A percentile compares a stretch with the other conserved stretches of the same genome.
phyloP scores from a whole-genome alignment of 148 eudicot genomes.

The Spergularia bocconei region DNA sequence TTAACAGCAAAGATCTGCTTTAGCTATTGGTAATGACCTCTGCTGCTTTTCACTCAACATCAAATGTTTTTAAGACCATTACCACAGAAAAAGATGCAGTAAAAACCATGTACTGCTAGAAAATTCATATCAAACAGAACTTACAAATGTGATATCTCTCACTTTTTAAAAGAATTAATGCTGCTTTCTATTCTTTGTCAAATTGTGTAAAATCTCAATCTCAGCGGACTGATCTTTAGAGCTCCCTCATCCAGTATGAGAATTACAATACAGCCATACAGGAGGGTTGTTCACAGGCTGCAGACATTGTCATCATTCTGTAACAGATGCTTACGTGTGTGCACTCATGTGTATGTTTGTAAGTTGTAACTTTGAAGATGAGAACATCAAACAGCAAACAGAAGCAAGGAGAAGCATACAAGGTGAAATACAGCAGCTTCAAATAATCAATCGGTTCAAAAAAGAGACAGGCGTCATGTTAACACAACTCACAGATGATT shows the following conservation, averaged over 20 bases:
- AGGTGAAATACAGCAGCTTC: neutral
- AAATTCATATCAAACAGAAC: no score
- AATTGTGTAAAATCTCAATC: neutral
- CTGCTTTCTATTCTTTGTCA: neutral
- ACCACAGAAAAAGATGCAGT: no score
- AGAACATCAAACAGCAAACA: neutral
- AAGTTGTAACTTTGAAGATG: neutral
- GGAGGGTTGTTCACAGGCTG: neutral
- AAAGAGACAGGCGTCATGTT: neutral
- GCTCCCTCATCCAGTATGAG: no score
- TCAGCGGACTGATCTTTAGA: no score
- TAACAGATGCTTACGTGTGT: neutral
- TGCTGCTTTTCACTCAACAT: no score
- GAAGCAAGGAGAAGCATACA: constrained; percentile 3
- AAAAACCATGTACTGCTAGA: no score
- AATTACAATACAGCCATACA: neutral
- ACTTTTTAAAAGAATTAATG: no score
- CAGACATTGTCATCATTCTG: neutral
- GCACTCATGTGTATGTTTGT: neutral
- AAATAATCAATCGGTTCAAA: neutral
- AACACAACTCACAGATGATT: neutral
- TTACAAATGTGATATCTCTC: no score
- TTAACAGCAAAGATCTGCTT: no score
- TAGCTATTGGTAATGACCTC: no score
- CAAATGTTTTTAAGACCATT: no score